Conservation (phyloP, 1,284 basidiomycete genomes). For the Cryptococcus hybrid region DNA sequence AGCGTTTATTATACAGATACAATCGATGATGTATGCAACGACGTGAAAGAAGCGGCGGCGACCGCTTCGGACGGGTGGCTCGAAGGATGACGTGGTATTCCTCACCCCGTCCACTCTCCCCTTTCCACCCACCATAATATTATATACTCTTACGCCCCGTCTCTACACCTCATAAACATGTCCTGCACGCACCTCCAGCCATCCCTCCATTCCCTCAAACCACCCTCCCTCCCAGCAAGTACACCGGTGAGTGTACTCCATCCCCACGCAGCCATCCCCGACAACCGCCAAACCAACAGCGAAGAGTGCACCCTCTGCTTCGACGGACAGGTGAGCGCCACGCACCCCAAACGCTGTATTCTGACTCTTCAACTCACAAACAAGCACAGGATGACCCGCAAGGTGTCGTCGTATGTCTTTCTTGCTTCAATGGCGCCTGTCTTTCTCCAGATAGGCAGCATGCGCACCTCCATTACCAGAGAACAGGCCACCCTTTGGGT, state of each 20-base stretch:
- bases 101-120: not conserved
- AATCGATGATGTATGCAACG: no score
- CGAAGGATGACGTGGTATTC: not conserved
- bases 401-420: conserved; percentile 86
- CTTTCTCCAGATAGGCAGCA: conserved; percentile 61
- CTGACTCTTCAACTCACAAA: not conserved
- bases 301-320: conserved; percentile 80
- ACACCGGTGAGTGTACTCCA: conserved; percentile 35
- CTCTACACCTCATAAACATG: no score
- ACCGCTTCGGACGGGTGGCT: not conserved
- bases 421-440: conserved; percentile 93
- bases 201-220: conserved; percentile 13
- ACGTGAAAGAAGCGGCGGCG: no score
- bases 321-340: conserved; percentile 70
- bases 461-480: conserved; percentile 66
- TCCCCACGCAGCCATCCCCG: not conserved
- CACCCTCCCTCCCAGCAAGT: conserved; percentile 45
- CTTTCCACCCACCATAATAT: not conserved
- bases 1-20: no score
- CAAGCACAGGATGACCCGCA: conserved; percentile 62
- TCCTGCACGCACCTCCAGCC: no score
- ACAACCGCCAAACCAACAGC: conserved; percentile 19
- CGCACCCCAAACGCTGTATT: conserved; percentile 1
- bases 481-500: conserved; percentile 71
- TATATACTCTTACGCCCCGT: no score